Conservation (phyloP, 495 filamentous ascomycete species). For the Trichoderma parareesei region DNA sequence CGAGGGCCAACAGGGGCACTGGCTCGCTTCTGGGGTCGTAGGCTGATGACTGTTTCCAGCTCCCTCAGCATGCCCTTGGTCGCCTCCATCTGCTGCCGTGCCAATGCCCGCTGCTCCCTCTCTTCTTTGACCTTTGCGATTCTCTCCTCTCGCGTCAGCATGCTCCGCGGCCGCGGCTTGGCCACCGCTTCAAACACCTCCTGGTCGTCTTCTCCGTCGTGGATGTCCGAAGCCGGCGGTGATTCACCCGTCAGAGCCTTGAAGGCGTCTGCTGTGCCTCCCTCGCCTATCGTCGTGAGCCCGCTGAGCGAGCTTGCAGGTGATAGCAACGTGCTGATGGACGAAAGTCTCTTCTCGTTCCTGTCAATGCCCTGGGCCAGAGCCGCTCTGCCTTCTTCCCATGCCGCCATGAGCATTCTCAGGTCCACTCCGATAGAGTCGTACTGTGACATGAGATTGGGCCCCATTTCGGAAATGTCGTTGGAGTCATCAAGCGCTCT, state of each 20-base stretch:
- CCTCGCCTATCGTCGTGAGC: slow-evolving; percentile 75
- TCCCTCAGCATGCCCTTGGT: slow-evolving; percentile 85
- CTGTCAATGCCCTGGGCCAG: slow-evolving; percentile 65
- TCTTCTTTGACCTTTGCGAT: slow-evolving; percentile 86
- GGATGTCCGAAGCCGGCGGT: slow-evolving; percentile 22
- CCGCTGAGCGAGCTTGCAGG: slow-evolving; percentile 76
- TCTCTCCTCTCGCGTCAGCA: slow-evolving; percentile 78
- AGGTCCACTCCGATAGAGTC: slow-evolving; percentile 90
- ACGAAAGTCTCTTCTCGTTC: slow-evolving; percentile 62
- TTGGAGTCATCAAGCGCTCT: slow-evolving; percentile 63
- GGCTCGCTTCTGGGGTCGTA: slow-evolving; percentile 49
- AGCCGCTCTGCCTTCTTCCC: slow-evolving; percentile 77
- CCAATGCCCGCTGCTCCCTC: slow-evolving; percentile 56
- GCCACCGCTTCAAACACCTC: slow-evolving; percentile 90
- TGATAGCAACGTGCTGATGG: slow-evolving; percentile 61
- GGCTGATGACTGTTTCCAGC: slow-evolving; percentile 77
- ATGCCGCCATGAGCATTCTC: slow-evolving; percentile 73
- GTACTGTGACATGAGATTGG: slow-evolving; percentile 76
- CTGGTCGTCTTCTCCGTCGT: slow-evolving; percentile 44
- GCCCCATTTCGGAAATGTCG: slow-evolving; percentile 64
- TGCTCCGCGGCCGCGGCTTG: slow-evolving; percentile 59
- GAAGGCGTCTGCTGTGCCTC: slow-evolving; percentile 59
- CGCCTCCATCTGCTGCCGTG: slow-evolving; percentile 65
- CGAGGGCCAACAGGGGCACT: slow-evolving; percentile 19
- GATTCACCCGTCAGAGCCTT: slow-evolving; percentile 65